phyloP scores from a whole-genome alignment of 192 early-diverging fungal species.

The Pilobolus umbonatus region DNA sequence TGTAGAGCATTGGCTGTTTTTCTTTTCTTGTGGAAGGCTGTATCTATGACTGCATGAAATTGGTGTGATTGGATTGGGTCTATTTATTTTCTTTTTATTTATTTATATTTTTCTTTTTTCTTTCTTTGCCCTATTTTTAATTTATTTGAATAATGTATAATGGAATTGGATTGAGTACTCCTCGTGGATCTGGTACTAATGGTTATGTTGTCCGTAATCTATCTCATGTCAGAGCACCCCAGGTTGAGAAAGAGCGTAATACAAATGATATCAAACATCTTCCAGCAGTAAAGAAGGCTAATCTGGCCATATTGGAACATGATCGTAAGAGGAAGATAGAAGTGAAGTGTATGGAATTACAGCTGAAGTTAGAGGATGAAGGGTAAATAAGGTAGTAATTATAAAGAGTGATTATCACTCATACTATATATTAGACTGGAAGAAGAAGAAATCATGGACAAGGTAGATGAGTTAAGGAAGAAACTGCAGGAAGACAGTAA shows the following conservation, averaged over 20 bases:
- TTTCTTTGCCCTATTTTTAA: not conserved
- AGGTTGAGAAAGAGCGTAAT: conserved; percentile 36
- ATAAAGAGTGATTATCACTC: not conserved
- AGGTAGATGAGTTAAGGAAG: conserved; percentile 56
- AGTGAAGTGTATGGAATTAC: conserved; percentile 77
- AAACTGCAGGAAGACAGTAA: conserved; percentile 54
- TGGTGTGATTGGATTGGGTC: too few species aligned
- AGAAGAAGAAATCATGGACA: conserved; percentile 63
- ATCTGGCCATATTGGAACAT: conserved; percentile 78
- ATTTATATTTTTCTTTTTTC: not conserved
- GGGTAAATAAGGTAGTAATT: too few species aligned
- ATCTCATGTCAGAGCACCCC: conserved; percentile 61
- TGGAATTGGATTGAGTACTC: conserved; percentile 74
- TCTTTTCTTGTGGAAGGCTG: too few species aligned
- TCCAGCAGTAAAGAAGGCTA: conserved; percentile 48
- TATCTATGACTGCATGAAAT: too few species aligned
- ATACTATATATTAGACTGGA: conserved; percentile 32
- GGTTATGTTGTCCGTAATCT: conserved; percentile 93
- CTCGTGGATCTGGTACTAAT: conserved; percentile 89
- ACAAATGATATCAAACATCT: conserved; percentile 15
- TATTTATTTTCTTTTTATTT: not conserved
- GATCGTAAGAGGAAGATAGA: conserved; percentile 86
- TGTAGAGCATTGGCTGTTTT: too few species aligned
- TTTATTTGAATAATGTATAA: conserved; percentile 55
- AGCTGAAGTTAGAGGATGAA: conserved; percentile 73